These are phyloP conservation scores for Melastoma malabathricum DNA, from an alignment of 345 rosid species.

Conservation along the genomic window DNA sequence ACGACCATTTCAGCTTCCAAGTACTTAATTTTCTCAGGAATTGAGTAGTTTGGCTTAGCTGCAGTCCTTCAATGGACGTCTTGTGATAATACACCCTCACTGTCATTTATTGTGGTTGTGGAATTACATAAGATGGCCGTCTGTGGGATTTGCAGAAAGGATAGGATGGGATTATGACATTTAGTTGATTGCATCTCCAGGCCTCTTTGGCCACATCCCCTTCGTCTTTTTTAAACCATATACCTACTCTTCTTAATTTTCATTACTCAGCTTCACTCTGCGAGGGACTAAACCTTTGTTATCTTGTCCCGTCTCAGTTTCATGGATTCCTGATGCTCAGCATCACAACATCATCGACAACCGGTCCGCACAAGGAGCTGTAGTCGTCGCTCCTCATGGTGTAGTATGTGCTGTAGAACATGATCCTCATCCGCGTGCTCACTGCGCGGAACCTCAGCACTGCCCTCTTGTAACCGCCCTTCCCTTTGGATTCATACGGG, in stretches of 20 bases:
- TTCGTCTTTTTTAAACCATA: too few relatives aligned
- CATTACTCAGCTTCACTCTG: background rate
- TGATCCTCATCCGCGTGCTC: conserved; percentile 18
- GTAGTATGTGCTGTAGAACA: conserved; percentile 33
- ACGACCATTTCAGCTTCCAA: too few relatives aligned
- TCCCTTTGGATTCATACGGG: conserved; percentile 29
- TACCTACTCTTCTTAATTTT: background rate
- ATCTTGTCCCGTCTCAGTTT: background rate
- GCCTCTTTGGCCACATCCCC: too few relatives aligned
- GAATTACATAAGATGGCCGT: too few relatives aligned
- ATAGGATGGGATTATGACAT: too few relatives aligned
- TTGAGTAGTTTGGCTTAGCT: too few relatives aligned
- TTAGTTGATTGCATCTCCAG: too few relatives aligned
- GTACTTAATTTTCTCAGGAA: too few relatives aligned
- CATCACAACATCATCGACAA: conserved; percentile 29
- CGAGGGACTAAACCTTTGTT: background rate
- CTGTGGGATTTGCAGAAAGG: too few relatives aligned
- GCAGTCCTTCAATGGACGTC: too few relatives aligned
- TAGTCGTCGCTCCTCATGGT: conserved; percentile 25
- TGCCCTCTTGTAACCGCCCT: conserved; percentile 31
- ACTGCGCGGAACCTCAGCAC: conserved; percentile 21
- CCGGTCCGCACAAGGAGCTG: conserved; percentile 40
- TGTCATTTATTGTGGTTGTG: too few relatives aligned
- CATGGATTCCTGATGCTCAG: conserved; percentile 10
- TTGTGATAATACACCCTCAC: too few relatives aligned